A percentile compares a stretch with the other conserved stretches of the same genome.
Evolutionary conservation across 1,284 basidiomycete species (phyloP).

Genomic region (Puccinia coronata): DNA sequence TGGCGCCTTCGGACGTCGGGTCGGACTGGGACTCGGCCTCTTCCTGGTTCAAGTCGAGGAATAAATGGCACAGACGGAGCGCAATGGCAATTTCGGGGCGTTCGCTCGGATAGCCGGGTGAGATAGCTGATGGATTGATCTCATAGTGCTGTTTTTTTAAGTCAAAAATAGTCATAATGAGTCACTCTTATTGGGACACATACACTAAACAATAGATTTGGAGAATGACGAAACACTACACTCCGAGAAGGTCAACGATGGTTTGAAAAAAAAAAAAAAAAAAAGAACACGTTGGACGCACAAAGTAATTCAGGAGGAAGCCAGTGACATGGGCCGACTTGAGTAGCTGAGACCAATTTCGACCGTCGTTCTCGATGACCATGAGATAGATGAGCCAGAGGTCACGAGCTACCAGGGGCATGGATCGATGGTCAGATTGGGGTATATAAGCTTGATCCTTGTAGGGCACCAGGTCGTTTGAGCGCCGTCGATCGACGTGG

Average conservation of each 20-base stretch:
- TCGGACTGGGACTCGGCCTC: slow-evolving; percentile 51
- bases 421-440: background rate
- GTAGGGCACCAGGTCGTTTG: slow-evolving; percentile 20
- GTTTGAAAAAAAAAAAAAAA: background rate
- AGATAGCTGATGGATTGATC: slow-evolving; percentile 53
- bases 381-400: slow-evolving; percentile 38
- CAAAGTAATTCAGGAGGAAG: slow-evolving; percentile 28
- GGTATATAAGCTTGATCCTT: background rate
- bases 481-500: background rate
- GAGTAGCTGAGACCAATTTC: slow-evolving; percentile 31
- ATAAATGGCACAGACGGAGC: slow-evolving; percentile 55
- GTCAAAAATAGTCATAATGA: too few species aligned
- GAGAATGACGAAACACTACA: too few species aligned
- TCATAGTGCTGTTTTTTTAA: slow-evolving; percentile 42
- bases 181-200: too few species aligned
- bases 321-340: slow-evolving; percentile 12
- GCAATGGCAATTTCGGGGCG: slow-evolving; percentile 55
- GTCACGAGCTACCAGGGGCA: slow-evolving; percentile 10
- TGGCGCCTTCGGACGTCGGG: background rate
- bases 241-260: too few species aligned
- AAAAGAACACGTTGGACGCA: background rate
- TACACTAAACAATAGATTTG: too few species aligned
- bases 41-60: slow-evolving; percentile 53
- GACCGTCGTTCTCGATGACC: slow-evolving; percentile 40
- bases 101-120: slow-evolving; percentile 55